These are phyloP conservation scores for Acmispon strigosus DNA, from an alignment of 306 rosid species.

Conservation along the genomic window DNA sequence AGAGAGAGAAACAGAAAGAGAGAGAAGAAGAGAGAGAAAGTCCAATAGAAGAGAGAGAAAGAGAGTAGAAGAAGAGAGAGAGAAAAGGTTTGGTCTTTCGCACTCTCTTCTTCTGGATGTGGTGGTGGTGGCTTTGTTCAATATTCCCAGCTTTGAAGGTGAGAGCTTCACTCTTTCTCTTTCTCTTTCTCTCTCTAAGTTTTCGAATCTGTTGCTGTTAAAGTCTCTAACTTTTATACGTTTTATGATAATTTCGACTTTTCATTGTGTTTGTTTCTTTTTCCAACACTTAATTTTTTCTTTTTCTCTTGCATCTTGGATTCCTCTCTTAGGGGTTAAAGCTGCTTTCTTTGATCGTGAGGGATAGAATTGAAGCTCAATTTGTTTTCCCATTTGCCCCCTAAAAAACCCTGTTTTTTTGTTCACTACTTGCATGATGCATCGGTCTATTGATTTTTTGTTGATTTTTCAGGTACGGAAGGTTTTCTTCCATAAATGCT, in stretches of 20 bases:
- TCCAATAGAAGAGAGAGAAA: background rate
- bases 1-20: conserved; percentile 25
- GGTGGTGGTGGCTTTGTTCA: conserved; percentile 10
- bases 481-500: background rate
- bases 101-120: conserved; percentile 13
- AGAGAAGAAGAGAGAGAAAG: conserved; percentile 35
- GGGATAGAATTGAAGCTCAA: conserved; percentile 1
- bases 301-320: conserved; percentile 55
- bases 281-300: conserved; percentile 5
- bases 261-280: background rate
- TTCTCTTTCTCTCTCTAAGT: background rate
- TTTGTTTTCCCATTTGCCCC: conserved; percentile 3
- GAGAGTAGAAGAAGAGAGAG: background rate
- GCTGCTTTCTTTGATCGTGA: conserved; percentile 54
- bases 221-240: conserved; percentile 31
- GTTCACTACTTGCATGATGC: background rate
- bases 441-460: conserved; percentile 4
- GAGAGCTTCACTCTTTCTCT: conserved; percentile 22
- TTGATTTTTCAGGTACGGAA: conserved; percentile 2
- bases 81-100: conserved; percentile 24
- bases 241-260: conserved; percentile 25
- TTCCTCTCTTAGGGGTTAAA: conserved; percentile 52
- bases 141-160: conserved; percentile 51
- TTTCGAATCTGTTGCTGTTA: conserved; percentile 46
- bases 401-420: background rate